Evolutionary conservation across 2,329 filamentous ascomycete species (phyloP).

Genomic region (Alternaria sp.): DNA sequence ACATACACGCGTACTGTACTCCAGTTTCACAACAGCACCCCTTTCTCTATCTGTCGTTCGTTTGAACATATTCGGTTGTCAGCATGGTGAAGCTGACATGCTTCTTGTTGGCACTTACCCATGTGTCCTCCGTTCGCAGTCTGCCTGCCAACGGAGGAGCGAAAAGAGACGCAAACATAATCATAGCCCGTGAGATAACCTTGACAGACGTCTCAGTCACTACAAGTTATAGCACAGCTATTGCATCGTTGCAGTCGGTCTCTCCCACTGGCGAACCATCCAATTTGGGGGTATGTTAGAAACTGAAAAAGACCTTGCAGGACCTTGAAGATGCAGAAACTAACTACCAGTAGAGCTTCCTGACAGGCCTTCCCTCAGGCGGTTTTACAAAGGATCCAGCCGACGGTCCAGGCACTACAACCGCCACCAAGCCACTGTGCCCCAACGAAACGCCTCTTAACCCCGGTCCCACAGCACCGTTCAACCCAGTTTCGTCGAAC

Average conservation of each 20-base stretch:
- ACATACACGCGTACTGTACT: conserved; percentile 16
- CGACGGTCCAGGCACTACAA: conserved; percentile 27
- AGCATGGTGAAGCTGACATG: conserved; percentile 40
- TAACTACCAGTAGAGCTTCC: conserved; percentile 36
- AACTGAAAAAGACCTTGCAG: neutral
- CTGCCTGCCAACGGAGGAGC: conserved; percentile 32
- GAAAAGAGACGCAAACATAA: conserved; percentile 14
- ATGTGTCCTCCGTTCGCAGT: conserved; percentile 34
- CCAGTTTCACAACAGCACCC: conserved; percentile 19
- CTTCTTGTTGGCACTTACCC: conserved; percentile 36
- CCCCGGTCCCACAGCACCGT: conserved; percentile 36
- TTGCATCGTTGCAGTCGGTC: conserved; percentile 41
- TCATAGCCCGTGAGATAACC: conserved; percentile 36
- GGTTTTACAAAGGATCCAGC: conserved; percentile 41
- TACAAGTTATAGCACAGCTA: conserved; percentile 42
- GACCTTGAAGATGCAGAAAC: neutral
- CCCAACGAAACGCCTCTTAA: conserved; percentile 41
- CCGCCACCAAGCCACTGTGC: conserved; percentile 32
- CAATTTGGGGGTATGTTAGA: conserved; percentile 39
- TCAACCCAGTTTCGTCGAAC: conserved; percentile 30
- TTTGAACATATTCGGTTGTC: conserved; percentile 6
- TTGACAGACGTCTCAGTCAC: conserved; percentile 35
- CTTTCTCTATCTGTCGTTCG: conserved; percentile 25
- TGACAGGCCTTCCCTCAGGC: conserved; percentile 43
- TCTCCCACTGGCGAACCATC: conserved; percentile 35